A percentile compares a stretch with the other conserved stretches of the same genome.
phyloP scores from a whole-genome alignment of 116 monocot genomes.

The Zostera marina region DNA sequence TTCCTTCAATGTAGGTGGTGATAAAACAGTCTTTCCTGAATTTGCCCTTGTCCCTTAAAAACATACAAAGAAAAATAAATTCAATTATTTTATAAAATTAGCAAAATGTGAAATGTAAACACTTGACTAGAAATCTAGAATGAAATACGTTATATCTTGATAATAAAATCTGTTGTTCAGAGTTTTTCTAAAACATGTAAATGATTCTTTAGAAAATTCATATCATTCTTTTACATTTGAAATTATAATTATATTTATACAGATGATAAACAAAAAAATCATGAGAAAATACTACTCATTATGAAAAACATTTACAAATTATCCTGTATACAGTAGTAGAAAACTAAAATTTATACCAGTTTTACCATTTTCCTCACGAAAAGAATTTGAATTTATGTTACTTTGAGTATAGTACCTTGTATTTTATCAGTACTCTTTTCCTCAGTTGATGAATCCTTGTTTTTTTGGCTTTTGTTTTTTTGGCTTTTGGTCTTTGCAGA shows the following conservation, averaged over 20 bases:
- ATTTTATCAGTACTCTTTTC: not conserved
- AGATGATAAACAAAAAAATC: no score
- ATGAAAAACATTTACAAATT: no score
- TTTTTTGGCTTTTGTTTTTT: constrained; percentile 4
- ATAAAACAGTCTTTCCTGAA: constrained; percentile 4
- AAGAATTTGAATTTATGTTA: not conserved
- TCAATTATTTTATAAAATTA: not conserved
- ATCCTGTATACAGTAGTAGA: no score
- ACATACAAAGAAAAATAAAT: not conserved
- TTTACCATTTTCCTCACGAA: constrained; percentile 5
- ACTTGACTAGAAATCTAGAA: not conserved
- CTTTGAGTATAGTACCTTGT: constrained; percentile 1
- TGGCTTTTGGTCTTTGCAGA: constrained; percentile 2
- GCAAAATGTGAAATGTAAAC: not conserved
- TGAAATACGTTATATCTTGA: no score
- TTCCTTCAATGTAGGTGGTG: constrained; percentile 41
- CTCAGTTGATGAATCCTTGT: not conserved
- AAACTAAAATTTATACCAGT: not conserved
- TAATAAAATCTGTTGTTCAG: no score
- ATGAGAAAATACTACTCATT: no score
- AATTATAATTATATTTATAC: not conserved
- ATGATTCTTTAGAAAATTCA: not conserved
- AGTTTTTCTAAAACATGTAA: not conserved
- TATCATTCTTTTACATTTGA: not conserved
- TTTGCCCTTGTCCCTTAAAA: constrained; percentile 11